phyloP scores from a whole-genome alignment of 305 asterid genomes.

The Petunia hybrid region DNA sequence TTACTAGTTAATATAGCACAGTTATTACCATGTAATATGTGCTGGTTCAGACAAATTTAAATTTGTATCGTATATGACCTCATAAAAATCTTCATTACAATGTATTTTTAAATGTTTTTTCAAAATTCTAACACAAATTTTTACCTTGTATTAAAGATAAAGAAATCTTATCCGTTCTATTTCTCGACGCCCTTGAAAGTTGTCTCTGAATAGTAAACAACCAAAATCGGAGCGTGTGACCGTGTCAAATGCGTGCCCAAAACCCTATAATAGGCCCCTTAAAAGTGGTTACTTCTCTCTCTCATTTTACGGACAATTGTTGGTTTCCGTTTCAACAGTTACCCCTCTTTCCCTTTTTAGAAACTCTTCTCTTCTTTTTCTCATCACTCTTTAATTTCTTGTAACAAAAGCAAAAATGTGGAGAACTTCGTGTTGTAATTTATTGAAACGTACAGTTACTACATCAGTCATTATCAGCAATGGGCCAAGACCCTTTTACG shows the following conservation, averaged over 20 bases:
- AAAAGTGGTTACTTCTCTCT: not conserved
- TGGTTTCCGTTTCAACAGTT: conserved; percentile 18
- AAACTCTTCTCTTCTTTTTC: not conserved
- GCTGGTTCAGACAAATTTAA: too few relatives aligned
- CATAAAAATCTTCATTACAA: too few relatives aligned
- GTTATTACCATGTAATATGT: too few relatives aligned
- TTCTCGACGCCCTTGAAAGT: too few relatives aligned
- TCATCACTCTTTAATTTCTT: not conserved
- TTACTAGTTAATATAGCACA: too few relatives aligned
- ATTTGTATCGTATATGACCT: too few relatives aligned
- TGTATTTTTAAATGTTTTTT: too few relatives aligned
- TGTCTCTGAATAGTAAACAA: too few relatives aligned
- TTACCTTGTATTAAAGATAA: too few relatives aligned
- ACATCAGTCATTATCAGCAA: not conserved
- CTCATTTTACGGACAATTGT: not conserved
- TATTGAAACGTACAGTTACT: conserved; percentile 36
- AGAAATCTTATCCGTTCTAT: too few relatives aligned
- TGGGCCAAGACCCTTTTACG: conserved; percentile 28
- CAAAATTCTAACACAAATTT: too few relatives aligned
- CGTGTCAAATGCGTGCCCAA: not conserved
- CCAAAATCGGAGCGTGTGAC: too few relatives aligned
- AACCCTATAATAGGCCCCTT: not conserved
- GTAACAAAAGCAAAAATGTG: conserved; percentile 15
- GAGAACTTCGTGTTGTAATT: conserved; percentile 31
- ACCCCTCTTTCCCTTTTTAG: not conserved